Conservation (phyloP, 2,329 filamentous ascomycete genomes). For the Aspergillus viridinutans region DNA sequence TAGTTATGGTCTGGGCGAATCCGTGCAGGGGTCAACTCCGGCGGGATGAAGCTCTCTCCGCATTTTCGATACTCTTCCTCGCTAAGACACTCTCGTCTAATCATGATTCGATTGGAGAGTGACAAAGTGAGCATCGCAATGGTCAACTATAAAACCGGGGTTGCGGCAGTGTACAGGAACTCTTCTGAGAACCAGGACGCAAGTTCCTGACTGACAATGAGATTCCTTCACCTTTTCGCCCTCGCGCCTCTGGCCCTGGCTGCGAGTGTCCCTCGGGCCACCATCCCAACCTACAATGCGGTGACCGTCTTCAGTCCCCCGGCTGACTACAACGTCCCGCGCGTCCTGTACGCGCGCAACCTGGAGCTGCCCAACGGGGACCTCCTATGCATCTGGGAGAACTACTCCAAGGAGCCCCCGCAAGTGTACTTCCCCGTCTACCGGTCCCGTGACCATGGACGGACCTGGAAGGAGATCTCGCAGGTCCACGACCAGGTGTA, state of each 20-base stretch:
- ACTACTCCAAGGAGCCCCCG: constrained; percentile 53
- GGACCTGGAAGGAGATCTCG: constrained; percentile 61
- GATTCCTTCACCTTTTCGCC: constrained; percentile 8
- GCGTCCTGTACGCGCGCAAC: constrained; percentile 51
- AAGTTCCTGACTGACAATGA: constrained; percentile 9
- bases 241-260: constrained; percentile 10
- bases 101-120: neutral
- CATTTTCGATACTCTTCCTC: neutral
- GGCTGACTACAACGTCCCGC: constrained; percentile 42
- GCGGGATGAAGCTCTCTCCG: constrained; percentile 12
- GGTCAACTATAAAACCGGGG: neutral
- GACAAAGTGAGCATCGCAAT: neutral
- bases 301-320: constrained; percentile 43
- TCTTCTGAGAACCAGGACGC: neutral
- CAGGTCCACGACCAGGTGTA: constrained; percentile 61
- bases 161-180: neutral
- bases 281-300: constrained; percentile 25
- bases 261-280: constrained; percentile 1
- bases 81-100: neutral
- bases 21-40: constrained; percentile 20
- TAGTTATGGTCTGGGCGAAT: neutral
- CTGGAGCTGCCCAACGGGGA: constrained; percentile 42
- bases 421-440: constrained; percentile 51
- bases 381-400: constrained; percentile 53
- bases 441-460: constrained; percentile 50